These are phyloP conservation scores for Trichoderma orchidacearum DNA, from an alignment of 495 filamentous ascomycete genomes.

Conservation along the genomic window DNA sequence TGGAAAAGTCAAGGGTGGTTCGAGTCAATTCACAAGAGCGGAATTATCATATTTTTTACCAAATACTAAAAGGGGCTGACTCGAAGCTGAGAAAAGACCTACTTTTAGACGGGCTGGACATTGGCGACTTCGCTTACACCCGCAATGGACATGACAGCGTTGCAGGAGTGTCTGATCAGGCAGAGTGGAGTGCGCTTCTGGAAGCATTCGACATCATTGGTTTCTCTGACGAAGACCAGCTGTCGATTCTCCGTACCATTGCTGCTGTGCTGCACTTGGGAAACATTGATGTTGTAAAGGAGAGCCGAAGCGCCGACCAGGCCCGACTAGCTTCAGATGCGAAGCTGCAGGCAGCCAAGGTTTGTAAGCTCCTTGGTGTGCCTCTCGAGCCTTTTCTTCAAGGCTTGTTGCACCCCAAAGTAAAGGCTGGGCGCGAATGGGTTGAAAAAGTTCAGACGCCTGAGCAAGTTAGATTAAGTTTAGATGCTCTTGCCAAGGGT, in stretches of 20 bases:
- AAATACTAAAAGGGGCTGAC: conserved; percentile 77
- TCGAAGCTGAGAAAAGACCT: conserved; percentile 57
- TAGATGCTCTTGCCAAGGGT: conserved; percentile 91
- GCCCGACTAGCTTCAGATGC: conserved; percentile 66
- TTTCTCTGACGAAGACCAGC: conserved; percentile 76
- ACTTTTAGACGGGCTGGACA: conserved; percentile 53
- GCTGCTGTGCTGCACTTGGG: conserved; percentile 89
- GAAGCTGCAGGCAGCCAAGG: conserved; percentile 53
- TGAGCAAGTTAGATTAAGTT: conserved; percentile 79
- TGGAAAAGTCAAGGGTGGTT: conserved; percentile 95
- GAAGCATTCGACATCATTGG: conserved; percentile 95
- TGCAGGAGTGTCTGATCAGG: conserved; percentile 74
- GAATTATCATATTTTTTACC: conserved; percentile 98
- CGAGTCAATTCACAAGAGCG: conserved; percentile 73
- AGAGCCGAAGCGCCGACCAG: conserved; percentile 82
- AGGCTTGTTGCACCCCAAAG: conserved; percentile 78
- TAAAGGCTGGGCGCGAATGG: conserved; percentile 94
- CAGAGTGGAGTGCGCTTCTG: conserved; percentile 80
- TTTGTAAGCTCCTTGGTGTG: conserved; percentile 78
- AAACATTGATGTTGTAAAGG: conserved; percentile 77
- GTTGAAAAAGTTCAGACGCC: conserved; percentile 96
- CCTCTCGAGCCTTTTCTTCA: conserved; percentile 70
- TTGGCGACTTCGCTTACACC: conserved; percentile 86
- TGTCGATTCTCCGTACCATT: conserved; percentile 69
- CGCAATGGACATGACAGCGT: conserved; percentile 83